A percentile compares a stretch with the other conserved stretches of the same genome.
phyloP scores from a whole-genome alignment of 2,329 filamentous ascomycete genomes.

The Ophiocordyceps polyrhachis-furcata region DNA sequence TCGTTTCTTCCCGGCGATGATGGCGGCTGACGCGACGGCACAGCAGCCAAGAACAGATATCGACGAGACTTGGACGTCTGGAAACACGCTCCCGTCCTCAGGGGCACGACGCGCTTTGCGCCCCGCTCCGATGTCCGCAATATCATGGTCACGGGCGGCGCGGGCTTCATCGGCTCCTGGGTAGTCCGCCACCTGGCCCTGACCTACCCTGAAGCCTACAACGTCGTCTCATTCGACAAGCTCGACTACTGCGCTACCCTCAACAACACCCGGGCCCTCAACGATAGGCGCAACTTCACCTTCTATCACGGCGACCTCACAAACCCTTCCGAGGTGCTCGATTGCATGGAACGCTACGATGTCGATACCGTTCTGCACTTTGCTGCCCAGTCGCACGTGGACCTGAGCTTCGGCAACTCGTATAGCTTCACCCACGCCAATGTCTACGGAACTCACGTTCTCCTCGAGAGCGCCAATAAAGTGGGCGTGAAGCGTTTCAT shows the following conservation, averaged over 20 bases:
- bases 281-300: slow-evolving; percentile 50
- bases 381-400: slow-evolving; percentile 71
- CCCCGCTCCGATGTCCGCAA: slow-evolving; percentile 53
- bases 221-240: slow-evolving; percentile 69
- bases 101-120: slow-evolving; percentile 50
- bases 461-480: slow-evolving; percentile 59
- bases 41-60: slow-evolving; percentile 16
- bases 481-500: slow-evolving; percentile 55
- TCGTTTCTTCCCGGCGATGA: no score
- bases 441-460: slow-evolving; percentile 67
- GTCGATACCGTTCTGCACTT: slow-evolving; percentile 75
- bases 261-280: slow-evolving; percentile 57
- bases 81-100: slow-evolving; percentile 52
- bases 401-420: slow-evolving; percentile 66
- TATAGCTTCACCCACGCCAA: slow-evolving; percentile 69
- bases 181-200: slow-evolving; percentile 59
- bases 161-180: slow-evolving; percentile 78
- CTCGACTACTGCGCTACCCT: slow-evolving; percentile 66
- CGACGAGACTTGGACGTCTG: slow-evolving; percentile 46
- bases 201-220: slow-evolving; percentile 57
- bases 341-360: slow-evolving; percentile 49
- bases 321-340: slow-evolving; percentile 47
- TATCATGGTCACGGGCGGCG: slow-evolving; percentile 69
- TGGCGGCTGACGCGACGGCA: slow-evolving; percentile 1
- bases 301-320: slow-evolving; percentile 71